Evolutionary conservation across 2,329 filamentous ascomycete species (phyloP).

Genomic region (Paraconiothyrium brasiliense): DNA sequence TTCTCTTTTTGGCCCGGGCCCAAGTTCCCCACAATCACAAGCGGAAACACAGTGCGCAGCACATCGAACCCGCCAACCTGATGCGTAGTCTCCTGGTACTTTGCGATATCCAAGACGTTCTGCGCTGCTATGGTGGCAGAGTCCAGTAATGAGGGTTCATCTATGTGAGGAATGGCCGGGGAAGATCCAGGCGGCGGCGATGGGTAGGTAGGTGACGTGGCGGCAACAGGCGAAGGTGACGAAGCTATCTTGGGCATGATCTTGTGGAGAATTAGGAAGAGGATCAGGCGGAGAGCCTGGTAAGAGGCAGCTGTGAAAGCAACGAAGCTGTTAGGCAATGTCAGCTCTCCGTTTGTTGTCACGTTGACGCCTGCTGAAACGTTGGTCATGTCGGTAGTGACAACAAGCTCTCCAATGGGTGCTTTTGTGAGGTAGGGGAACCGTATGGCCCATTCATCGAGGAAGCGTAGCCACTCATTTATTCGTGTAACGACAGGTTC

Average conservation of each 20-base stretch:
- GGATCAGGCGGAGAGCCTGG: constrained; percentile 30
- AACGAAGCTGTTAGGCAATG: constrained; percentile 33
- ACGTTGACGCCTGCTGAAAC: constrained; percentile 12
- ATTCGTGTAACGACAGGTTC: constrained; percentile 23
- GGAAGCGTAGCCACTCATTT: constrained; percentile 24
- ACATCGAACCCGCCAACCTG: constrained; percentile 37
- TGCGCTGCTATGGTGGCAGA: constrained; percentile 12
- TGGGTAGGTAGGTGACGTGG: background rate
- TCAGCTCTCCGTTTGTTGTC: constrained; percentile 14
- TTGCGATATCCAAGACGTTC: constrained; percentile 25
- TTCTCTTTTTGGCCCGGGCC: constrained; percentile 29
- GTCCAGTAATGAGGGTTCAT: background rate
- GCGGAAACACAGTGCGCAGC: constrained; percentile 35
- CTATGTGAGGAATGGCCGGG: background rate
- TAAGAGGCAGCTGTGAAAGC: constrained; percentile 35
- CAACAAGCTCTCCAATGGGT: constrained; percentile 12
- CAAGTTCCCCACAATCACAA: constrained; percentile 34
- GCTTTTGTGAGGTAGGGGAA: constrained; percentile 32
- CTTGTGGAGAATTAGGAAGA: constrained; percentile 31
- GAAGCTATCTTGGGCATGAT: constrained; percentile 18
- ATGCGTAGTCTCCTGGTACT: constrained; percentile 31
- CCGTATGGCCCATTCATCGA: constrained; percentile 32
- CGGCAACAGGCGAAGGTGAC: background rate
- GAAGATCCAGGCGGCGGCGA: constrained; percentile 6
- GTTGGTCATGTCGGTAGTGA: constrained; percentile 25